A percentile compares a stretch with the other conserved stretches of the same genome.
Evolutionary conservation across 768 basidiomycete species (phyloP).

Genomic region (Collybia sordida): DNA sequence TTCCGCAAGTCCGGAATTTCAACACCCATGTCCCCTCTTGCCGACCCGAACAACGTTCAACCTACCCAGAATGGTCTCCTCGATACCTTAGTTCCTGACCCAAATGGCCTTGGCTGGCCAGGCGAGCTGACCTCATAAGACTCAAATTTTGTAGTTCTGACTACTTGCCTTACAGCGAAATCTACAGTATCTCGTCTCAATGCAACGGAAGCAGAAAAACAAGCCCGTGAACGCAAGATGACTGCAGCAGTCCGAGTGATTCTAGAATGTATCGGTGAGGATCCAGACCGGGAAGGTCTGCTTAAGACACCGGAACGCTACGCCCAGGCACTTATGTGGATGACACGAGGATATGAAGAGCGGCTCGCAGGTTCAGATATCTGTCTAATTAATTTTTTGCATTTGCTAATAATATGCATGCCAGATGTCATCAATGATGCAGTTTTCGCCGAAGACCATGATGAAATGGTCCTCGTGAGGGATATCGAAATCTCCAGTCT

Average conservation of each 20-base stretch:
- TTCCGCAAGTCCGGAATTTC: constrained; percentile 72
- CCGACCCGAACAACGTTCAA: constrained; percentile 26
- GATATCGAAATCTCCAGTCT: constrained; percentile 97
- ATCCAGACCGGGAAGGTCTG: constrained; percentile 93
- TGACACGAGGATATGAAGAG: constrained; percentile 99
- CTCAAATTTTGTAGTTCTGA: constrained; percentile 1
- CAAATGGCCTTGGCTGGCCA: constrained; percentile 91
- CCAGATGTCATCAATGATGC: constrained; percentile 98
- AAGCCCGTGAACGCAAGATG: constrained; percentile 73
- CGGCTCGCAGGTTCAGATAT: constrained; percentile 69
- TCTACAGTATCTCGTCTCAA: constrained; percentile 84
- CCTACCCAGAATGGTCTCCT: constrained; percentile 39
- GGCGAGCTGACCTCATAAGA: constrained; percentile 43
- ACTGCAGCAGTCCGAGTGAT: constrained; percentile 85
- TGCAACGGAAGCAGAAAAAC: constrained; percentile 72
- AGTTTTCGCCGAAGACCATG: constrained; percentile 97
- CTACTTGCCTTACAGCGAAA: constrained; percentile 59
- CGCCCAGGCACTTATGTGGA: constrained; percentile 97
- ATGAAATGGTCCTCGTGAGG: constrained; percentile 98
- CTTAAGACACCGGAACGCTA: constrained; percentile 92
- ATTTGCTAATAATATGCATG: constrained; percentile 12
- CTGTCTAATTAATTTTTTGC: constrained; percentile 14
- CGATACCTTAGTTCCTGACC: constrained; percentile 45
- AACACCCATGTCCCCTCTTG: constrained; percentile 48
- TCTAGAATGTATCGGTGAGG: constrained; percentile 97